These are phyloP conservation scores for Aspergillus funiculosus DNA, from an alignment of 495 filamentous ascomycete species.

Conservation along the genomic window DNA sequence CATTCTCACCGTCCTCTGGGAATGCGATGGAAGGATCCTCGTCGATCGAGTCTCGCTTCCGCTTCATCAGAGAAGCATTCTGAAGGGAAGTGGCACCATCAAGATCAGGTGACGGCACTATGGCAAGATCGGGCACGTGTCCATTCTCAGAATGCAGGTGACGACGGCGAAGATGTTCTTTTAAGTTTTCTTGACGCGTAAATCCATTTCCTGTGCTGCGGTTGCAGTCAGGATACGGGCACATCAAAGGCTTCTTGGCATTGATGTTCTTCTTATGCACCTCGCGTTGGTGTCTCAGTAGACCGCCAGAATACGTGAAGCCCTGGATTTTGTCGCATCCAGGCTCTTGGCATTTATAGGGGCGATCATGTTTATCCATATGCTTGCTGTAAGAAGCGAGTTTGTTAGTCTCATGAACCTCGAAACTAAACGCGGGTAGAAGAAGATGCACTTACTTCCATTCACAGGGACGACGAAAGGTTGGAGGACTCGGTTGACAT, in stretches of 20 bases:
- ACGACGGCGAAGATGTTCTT: slow-evolving; percentile 84
- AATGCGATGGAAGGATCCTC: slow-evolving; percentile 24
- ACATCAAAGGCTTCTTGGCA: slow-evolving; percentile 74
- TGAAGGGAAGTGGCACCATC: slow-evolving; percentile 27
- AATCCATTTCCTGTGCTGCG: slow-evolving; percentile 75
- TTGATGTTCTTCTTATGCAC: slow-evolving; percentile 83
- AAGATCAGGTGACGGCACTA: slow-evolving; percentile 25
- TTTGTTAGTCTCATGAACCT: slow-evolving; percentile 18
- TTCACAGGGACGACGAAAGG: slow-evolving; percentile 79
- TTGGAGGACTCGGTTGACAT: slow-evolving; percentile 50
- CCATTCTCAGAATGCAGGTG: slow-evolving; percentile 54
- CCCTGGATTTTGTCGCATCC: slow-evolving; percentile 84
- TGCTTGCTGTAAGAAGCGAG: slow-evolving; percentile 61
- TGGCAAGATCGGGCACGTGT: slow-evolving; percentile 33
- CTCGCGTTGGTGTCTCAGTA: slow-evolving; percentile 83
- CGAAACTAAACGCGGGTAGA: neutral
- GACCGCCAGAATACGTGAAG: slow-evolving; percentile 88
- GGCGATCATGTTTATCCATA: slow-evolving; percentile 94
- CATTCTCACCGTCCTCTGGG: slow-evolving; percentile 36
- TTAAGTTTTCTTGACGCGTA: slow-evolving; percentile 82
- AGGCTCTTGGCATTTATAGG: slow-evolving; percentile 71
- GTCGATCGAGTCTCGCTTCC: slow-evolving; percentile 43
- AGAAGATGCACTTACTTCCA: slow-evolving; percentile 65
- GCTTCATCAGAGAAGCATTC: slow-evolving; percentile 30
- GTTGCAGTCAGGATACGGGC: slow-evolving; percentile 80